Percentiles rank a stretch among this genome's conserved stretches.
phyloP scores from a whole-genome alignment of 2,329 filamentous ascomycete species.

The Fusarium metavorans region DNA sequence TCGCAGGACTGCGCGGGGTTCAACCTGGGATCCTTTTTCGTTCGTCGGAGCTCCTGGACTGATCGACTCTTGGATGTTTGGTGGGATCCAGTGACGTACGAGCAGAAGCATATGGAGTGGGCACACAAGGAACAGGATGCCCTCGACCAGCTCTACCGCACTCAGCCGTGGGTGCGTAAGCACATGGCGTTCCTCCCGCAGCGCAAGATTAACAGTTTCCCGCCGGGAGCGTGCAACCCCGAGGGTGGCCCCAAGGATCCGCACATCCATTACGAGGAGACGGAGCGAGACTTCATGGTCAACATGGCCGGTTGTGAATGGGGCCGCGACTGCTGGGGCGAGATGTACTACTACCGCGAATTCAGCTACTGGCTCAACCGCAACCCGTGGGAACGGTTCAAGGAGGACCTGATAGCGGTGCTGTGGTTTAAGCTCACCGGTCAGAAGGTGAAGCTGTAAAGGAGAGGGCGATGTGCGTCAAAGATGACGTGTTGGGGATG shows the following conservation, averaged over 20 bases:
- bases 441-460: constrained; percentile 67
- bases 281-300: constrained; percentile 91
- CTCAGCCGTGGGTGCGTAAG: constrained; percentile 92
- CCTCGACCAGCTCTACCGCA: constrained; percentile 89
- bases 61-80: constrained; percentile 93
- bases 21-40: constrained; percentile 95
- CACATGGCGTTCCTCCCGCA: constrained; percentile 92
- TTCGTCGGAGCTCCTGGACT: constrained; percentile 87
- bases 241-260: constrained; percentile 73
- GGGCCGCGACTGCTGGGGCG: constrained; percentile 96
- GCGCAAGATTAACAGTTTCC: constrained; percentile 94
- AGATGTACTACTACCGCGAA: constrained; percentile 96
- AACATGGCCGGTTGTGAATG: constrained; percentile 99
- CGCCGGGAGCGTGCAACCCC: constrained; percentile 86
- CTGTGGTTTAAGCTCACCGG: constrained; percentile 75
- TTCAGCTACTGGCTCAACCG: constrained; percentile 92
- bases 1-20: constrained; percentile 96
- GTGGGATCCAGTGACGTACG: constrained; percentile 98
- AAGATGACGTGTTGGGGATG: not conserved
- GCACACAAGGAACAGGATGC: constrained; percentile 99
- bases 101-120: constrained; percentile 99
- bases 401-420: constrained; percentile 72
- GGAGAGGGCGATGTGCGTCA: constrained; percentile 2
- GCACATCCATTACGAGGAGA: constrained; percentile 85
- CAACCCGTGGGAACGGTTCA: constrained; percentile 81